These are phyloP conservation scores for Phaseolus coccineus DNA, from an alignment of 331 rosid genomes.

Conservation along the genomic window DNA sequence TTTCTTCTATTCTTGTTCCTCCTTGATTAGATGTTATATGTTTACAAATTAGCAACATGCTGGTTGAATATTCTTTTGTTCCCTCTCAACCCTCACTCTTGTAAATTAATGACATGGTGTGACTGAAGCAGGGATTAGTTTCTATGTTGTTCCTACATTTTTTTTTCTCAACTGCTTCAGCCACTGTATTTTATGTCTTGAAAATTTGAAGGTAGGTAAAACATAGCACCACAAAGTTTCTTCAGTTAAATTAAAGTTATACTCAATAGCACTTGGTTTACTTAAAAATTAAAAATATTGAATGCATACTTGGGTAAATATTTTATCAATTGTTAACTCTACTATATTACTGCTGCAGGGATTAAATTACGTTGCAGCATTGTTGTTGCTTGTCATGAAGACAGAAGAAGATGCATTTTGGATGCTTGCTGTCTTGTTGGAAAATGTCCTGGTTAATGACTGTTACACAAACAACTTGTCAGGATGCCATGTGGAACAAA, in stretches of 20 bases:
- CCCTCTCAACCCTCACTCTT: slow-evolving; percentile 17
- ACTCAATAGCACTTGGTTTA: neutral
- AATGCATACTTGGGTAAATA: slow-evolving; percentile 22
- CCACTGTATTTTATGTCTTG: neutral
- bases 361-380: slow-evolving; percentile 93
- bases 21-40: neutral
- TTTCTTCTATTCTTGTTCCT: neutral
- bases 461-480: slow-evolving; percentile 95
- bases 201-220: neutral
- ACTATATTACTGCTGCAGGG: slow-evolving; percentile 67
- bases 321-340: slow-evolving; percentile 36
- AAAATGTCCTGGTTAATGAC: slow-evolving; percentile 90
- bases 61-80: slow-evolving; percentile 3
- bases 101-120: neutral
- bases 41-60: slow-evolving; percentile 22
- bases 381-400: slow-evolving; percentile 95
- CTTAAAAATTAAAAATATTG: neutral
- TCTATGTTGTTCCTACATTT: neutral
- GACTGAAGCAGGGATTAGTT: slow-evolving; percentile 10
- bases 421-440: slow-evolving; percentile 98
- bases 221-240: neutral
- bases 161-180: slow-evolving; percentile 3
- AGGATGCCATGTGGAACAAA: slow-evolving; percentile 99
- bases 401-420: slow-evolving; percentile 99
- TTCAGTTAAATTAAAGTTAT: slow-evolving; percentile 22